These are phyloP conservation scores for Yarrowia yakushimensis DNA, from an alignment of 805 yeast species.

Conservation along the genomic window DNA sequence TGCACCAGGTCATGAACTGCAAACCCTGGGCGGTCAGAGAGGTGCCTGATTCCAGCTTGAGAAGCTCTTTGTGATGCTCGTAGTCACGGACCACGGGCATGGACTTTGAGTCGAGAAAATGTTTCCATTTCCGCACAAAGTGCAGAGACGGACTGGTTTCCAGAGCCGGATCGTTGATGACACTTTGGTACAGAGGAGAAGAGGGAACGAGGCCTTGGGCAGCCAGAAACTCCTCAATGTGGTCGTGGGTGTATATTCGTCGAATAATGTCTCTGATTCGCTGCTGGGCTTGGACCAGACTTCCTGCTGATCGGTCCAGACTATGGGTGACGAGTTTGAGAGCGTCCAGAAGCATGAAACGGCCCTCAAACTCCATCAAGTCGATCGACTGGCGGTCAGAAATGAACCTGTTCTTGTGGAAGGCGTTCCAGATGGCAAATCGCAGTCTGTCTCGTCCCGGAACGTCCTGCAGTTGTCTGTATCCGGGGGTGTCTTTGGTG, in stretches of 20 bases:
- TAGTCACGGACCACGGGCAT: not conserved
- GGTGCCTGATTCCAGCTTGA: not conserved
- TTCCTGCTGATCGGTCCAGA: not conserved
- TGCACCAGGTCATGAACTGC: not conserved
- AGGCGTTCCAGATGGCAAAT: constrained; percentile 18
- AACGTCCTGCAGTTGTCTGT: not conserved
- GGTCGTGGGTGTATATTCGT: not conserved
- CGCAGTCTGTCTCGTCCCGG: not conserved
- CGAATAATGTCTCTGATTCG: not conserved
- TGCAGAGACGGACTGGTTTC: not conserved
- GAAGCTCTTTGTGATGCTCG: not conserved
- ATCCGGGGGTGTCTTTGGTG: not conserved
- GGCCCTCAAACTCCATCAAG: not conserved
- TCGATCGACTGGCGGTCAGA: not conserved
- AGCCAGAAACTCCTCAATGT: not conserved
- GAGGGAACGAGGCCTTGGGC: not conserved
- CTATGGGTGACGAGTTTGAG: not conserved
- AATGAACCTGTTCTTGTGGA: constrained; percentile 7
- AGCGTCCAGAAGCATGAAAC: not conserved
- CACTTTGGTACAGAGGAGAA: not conserved
- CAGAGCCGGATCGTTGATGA: not conserved
- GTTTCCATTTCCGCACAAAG: not conserved
- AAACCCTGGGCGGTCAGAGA: not conserved
- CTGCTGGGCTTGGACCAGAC: not conserved
- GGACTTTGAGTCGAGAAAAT: not conserved